phyloP scores from a whole-genome alignment of 148 eudicot species.

The Silene conica region DNA sequence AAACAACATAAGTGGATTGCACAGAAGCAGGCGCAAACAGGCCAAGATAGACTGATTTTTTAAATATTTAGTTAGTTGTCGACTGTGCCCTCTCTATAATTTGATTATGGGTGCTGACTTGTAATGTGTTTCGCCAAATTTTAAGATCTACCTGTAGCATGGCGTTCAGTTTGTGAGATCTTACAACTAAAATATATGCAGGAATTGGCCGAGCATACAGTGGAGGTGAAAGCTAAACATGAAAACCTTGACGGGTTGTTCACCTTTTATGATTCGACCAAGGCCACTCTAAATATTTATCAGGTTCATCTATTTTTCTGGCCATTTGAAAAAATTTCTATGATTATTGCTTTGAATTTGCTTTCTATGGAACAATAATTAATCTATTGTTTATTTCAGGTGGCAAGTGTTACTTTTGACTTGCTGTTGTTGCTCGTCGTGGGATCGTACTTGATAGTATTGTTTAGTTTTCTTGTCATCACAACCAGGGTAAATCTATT shows the following conservation, averaged over 20 bases:
- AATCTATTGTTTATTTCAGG: slow-evolving; percentile 46
- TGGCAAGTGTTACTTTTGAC: slow-evolving; percentile 93
- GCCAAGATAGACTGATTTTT: not conserved
- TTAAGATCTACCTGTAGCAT: not conserved
- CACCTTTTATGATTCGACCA: slow-evolving; percentile 76
- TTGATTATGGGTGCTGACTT: not conserved
- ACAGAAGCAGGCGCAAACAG: not conserved
- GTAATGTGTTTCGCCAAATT: not conserved
- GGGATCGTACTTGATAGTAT: slow-evolving; percentile 86
- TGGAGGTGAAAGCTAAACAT: slow-evolving; percentile 69
- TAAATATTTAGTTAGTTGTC: not conserved
- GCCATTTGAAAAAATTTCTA: not conserved
- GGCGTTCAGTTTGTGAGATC: not conserved
- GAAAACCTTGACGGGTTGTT: slow-evolving; percentile 73
- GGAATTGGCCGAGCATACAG: slow-evolving; percentile 79
- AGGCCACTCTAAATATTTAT: slow-evolving; percentile 61
- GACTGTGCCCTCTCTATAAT: not conserved
- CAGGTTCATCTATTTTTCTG: slow-evolving; percentile 41
- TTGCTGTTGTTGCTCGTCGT: slow-evolving; percentile 80
- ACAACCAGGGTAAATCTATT: slow-evolving; percentile 62
- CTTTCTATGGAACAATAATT: not conserved
- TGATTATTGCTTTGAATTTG: not conserved
- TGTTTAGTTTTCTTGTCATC: slow-evolving; percentile 89
- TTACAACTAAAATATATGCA: slow-evolving; percentile 18
- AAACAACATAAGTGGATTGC: not conserved